Percentiles rank a stretch among this genome's conserved stretches.
Conservation (phyloP, 2,329 filamentous ascomycete genomes). For the Plenodomus lindquistii region DNA sequence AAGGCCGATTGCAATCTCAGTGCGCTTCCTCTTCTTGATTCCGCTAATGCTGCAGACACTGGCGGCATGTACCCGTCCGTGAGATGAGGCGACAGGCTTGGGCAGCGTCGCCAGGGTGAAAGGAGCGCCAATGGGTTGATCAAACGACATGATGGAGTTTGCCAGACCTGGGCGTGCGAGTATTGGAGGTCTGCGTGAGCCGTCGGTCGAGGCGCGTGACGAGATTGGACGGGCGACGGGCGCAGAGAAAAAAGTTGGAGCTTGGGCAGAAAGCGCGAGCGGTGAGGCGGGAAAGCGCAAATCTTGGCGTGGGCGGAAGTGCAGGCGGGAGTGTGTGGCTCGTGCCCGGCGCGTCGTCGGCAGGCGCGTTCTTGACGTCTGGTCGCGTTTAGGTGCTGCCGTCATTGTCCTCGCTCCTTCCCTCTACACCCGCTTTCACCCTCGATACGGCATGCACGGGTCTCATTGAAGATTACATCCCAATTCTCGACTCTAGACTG, state of each 20-base stretch:
- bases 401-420: background rate
- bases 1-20: slow-evolving; percentile 62
- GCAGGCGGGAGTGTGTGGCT: slow-evolving; percentile 3
- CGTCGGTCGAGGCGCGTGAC: slow-evolving; percentile 21
- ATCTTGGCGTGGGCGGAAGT: slow-evolving; percentile 15
- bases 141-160: slow-evolving; percentile 44
- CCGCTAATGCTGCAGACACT: slow-evolving; percentile 59
- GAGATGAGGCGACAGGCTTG: slow-evolving; percentile 45
- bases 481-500: background rate
- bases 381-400: slow-evolving; percentile 1
- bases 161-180: slow-evolving; percentile 23
- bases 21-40: slow-evolving; percentile 63
- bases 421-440: slow-evolving; percentile 3
- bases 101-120: slow-evolving; percentile 51
- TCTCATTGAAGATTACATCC: background rate
- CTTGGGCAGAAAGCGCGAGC: slow-evolving; percentile 22
- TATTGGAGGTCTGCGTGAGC: slow-evolving; percentile 26
- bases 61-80: slow-evolving; percentile 48
- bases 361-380: slow-evolving; percentile 13
- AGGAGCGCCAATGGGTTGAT: slow-evolving; percentile 42
- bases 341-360: slow-evolving; percentile 7
- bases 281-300: slow-evolving; percentile 10
- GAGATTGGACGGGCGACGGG: slow-evolving; percentile 9
- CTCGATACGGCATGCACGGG: background rate
- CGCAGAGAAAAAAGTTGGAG: slow-evolving; percentile 30